Evolutionary conservation across 345 rosid genomes (phyloP).

Genomic region (Eucalyptus viminalis): DNA sequence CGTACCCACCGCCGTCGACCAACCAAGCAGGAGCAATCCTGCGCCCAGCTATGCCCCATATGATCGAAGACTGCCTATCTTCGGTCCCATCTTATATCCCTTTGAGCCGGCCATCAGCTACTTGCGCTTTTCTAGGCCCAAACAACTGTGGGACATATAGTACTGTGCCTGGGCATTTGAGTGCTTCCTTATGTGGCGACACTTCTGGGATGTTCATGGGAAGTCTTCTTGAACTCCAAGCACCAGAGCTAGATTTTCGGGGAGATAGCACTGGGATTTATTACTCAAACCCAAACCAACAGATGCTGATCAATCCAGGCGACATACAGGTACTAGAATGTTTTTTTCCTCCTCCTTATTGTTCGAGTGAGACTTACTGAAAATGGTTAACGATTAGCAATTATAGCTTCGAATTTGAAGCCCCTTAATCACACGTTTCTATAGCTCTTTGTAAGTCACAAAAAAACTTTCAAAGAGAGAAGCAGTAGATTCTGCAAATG

Average conservation of each 20-base stretch:
- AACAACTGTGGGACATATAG: constrained; percentile 10
- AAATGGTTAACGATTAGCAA: neutral
- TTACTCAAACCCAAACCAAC: constrained; percentile 35
- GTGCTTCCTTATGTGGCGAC: constrained; percentile 34
- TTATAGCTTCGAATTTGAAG: neutral
- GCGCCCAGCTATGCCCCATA: constrained; percentile 14
- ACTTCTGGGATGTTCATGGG: constrained; percentile 23
- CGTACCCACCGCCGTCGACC: neutral
- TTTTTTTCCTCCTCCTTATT: neutral
- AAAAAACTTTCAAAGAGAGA: neutral
- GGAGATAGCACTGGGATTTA: constrained; percentile 62
- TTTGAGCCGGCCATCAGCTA: constrained; percentile 9
- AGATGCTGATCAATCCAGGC: constrained; percentile 33
- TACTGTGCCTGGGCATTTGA: constrained; percentile 28
- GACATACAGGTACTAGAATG: constrained; percentile 53
- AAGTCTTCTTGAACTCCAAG: constrained; percentile 26
- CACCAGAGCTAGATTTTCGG: constrained; percentile 42
- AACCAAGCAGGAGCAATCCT: constrained; percentile 14
- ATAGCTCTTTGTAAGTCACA: neutral
- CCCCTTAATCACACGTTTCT: neutral
- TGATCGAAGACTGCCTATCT: constrained; percentile 64
- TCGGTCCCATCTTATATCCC: constrained; percentile 10
- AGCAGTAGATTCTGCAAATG: neutral
- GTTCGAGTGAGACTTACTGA: neutral
- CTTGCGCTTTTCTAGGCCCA: constrained; percentile 34